phyloP scores from a whole-genome alignment of 2,329 filamentous ascomycete genomes.

The Pleomassaria siparia region DNA sequence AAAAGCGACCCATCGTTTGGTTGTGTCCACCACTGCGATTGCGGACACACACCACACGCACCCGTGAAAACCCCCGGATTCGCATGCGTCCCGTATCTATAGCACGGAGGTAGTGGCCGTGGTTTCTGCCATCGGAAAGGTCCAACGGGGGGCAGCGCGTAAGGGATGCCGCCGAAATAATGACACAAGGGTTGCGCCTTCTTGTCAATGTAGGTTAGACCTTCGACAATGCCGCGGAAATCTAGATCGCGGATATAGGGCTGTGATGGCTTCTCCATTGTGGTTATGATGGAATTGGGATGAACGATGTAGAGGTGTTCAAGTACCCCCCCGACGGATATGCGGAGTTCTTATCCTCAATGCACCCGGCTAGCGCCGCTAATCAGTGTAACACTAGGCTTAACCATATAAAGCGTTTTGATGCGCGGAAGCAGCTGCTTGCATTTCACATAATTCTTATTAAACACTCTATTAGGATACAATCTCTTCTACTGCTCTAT shows the following conservation, averaged over 20 bases:
- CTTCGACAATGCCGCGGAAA: slow-evolving; percentile 53
- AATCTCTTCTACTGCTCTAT: too few species aligned
- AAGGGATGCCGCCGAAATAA: slow-evolving; percentile 59
- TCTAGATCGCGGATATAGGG: slow-evolving; percentile 42
- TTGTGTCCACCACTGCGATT: slow-evolving; percentile 37
- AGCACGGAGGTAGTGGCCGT: slow-evolving; percentile 49
- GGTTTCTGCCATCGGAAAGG: slow-evolving; percentile 54
- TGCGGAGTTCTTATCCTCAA: too few species aligned
- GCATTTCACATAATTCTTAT: too few species aligned
- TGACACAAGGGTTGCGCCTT: slow-evolving; percentile 44
- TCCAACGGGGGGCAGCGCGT: slow-evolving; percentile 54
- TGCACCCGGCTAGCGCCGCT: too few species aligned
- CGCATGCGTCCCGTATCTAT: slow-evolving; percentile 53
- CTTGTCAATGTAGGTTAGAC: slow-evolving; percentile 47
- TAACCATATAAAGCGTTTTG: too few species aligned
- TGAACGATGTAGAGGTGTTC: too few species aligned
- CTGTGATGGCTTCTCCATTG: slow-evolving; percentile 17
- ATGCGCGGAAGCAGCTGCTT: too few species aligned
- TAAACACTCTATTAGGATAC: too few species aligned
- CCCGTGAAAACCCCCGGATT: slow-evolving; percentile 51
- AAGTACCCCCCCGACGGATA: too few species aligned
- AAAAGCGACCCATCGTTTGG: slow-evolving; percentile 33
- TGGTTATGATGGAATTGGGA: background rate
- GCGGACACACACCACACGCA: slow-evolving; percentile 52
- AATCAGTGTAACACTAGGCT: too few species aligned